phyloP scores from a whole-genome alignment of 495 filamentous ascomycete genomes.

The Amorphotheca resinae region DNA sequence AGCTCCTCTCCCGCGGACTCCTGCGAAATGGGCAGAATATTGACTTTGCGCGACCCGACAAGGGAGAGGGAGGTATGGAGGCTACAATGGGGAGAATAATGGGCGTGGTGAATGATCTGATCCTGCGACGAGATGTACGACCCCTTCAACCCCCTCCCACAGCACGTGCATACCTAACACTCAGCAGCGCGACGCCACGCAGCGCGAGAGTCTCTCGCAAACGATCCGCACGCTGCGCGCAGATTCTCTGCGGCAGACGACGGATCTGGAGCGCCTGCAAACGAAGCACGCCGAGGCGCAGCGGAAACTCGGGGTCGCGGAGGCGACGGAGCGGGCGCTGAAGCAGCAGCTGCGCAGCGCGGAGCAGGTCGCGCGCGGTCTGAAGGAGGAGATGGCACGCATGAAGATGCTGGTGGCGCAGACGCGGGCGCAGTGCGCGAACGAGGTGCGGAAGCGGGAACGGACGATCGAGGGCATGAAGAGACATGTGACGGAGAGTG shows the following conservation, averaged over 20 bases:
- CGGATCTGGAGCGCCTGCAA: conserved; percentile 44
- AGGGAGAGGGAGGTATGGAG: conserved; percentile 47
- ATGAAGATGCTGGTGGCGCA: conserved; percentile 68
- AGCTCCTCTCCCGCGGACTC: conserved; percentile 78
- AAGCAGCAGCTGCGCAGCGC: conserved; percentile 55
- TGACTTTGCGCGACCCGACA: conserved; percentile 68
- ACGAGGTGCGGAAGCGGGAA: conserved; percentile 85
- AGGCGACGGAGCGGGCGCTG: conserved; percentile 58
- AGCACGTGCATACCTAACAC: neutral
- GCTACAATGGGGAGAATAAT: conserved; percentile 77
- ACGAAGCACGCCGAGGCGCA: conserved; percentile 59
- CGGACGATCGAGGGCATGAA: conserved; percentile 80
- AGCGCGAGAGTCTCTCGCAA: conserved; percentile 65
- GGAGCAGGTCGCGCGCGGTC: conserved; percentile 51
- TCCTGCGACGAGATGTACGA: conserved; percentile 68
- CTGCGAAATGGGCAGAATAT: conserved; percentile 73
- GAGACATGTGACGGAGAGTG: conserved; percentile 49
- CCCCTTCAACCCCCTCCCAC: neutral
- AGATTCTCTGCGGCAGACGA: conserved; percentile 55
- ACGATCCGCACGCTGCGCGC: conserved; percentile 65
- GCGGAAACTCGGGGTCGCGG: conserved; percentile 60
- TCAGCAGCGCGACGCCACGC: conserved; percentile 73
- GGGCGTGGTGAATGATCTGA: conserved; percentile 83
- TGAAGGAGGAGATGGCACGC: conserved; percentile 70
- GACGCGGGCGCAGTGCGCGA: conserved; percentile 75